A percentile compares a stretch with the other conserved stretches of the same genome.
phyloP scores from a whole-genome alignment of 805 yeast genomes.

The Starmerella floricola region DNA sequence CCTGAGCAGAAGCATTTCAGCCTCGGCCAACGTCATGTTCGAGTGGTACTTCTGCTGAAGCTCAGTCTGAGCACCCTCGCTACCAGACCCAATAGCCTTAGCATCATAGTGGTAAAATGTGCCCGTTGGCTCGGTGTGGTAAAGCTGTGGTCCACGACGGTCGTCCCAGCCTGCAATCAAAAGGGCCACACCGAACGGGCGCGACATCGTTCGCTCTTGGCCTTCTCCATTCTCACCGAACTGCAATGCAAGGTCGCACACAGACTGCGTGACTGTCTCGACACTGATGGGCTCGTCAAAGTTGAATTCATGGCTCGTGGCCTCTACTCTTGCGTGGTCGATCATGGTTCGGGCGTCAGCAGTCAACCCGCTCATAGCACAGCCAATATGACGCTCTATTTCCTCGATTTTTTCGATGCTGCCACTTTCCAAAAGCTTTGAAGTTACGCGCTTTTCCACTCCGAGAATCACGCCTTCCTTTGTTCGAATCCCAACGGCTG shows the following conservation, averaged over 20 bases:
- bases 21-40: constrained; percentile 81
- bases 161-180: constrained; percentile 93
- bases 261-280: constrained; percentile 89
- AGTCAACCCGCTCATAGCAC: constrained; percentile 97
- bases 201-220: constrained; percentile 87
- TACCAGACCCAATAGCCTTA: constrained; percentile 96
- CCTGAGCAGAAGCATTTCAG: constrained; percentile 78
- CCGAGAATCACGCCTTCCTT: constrained; percentile 92
- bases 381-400: constrained; percentile 85
- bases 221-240: constrained; percentile 91
- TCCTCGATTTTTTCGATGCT: constrained; percentile 95
- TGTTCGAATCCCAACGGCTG: constrained; percentile 94
- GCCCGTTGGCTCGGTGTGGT: constrained; percentile 99
- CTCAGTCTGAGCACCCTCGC: constrained; percentile 98
- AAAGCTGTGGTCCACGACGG: constrained; percentile 76
- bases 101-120: constrained; percentile 97
- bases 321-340: constrained; percentile 86
- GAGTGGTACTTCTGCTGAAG: constrained; percentile 88
- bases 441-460: constrained; percentile 93
- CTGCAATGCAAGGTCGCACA: constrained; percentile 90
- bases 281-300: constrained; percentile 88
- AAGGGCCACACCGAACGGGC: constrained; percentile 98
- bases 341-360: constrained; percentile 99
- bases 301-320: constrained; percentile 73
- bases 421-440: constrained; percentile 77